A percentile compares a stretch with the other conserved stretches of the same genome.
Conservation (phyloP, 2,329 filamentous ascomycete species). For the Colletotrichum chrysophilum region DNA sequence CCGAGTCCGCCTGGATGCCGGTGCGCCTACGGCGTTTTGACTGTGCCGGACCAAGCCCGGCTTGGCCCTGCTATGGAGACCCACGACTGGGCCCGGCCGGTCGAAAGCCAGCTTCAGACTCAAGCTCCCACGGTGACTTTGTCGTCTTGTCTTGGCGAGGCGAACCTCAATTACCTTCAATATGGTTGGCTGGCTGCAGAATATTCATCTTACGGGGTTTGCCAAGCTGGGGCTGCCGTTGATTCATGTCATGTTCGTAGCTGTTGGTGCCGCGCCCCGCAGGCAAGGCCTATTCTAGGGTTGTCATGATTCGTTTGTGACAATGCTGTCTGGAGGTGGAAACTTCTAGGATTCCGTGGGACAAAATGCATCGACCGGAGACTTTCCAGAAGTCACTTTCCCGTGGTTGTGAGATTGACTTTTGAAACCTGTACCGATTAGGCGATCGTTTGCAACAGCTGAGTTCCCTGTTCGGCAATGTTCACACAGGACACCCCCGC, state of each 20-base stretch:
- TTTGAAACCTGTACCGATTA: neutral
- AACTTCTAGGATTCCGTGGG: neutral
- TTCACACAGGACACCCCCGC: neutral
- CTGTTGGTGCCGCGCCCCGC: neutral
- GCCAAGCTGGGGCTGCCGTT: neutral
- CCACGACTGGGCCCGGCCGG: neutral
- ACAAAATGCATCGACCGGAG: neutral
- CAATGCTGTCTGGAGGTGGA: neutral
- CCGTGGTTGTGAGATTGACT: neutral
- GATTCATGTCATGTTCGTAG: neutral
- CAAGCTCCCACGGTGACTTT: neutral
- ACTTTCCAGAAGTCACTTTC: neutral
- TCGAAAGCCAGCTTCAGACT: neutral
- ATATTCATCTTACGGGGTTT: neutral
- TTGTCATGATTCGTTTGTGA: neutral
- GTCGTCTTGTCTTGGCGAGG: neutral
- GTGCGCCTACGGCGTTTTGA: neutral
- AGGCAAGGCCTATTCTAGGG: fast-evolving
- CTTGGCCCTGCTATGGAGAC: neutral
- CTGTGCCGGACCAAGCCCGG: neutral
- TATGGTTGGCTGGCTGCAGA: neutral
- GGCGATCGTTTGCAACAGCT: neutral
- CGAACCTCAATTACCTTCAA: neutral
- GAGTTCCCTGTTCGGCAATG: neutral
- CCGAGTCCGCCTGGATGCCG: neutral